Conservation (phyloP, 169 alveolate genomes). For the Amoebophrya sp. region DNA sequence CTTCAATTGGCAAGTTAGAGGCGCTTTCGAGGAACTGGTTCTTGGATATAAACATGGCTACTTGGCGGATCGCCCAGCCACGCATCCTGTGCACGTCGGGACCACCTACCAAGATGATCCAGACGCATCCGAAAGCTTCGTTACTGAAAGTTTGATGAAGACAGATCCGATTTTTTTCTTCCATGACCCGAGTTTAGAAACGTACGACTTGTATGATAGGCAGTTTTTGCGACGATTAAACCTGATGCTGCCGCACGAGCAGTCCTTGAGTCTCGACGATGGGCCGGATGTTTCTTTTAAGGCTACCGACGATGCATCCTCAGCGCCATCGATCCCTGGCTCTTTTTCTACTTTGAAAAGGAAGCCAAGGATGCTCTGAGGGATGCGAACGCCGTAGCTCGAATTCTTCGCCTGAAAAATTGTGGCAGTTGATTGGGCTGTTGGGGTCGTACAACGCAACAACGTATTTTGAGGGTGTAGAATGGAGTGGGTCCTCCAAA, state of each 20-base stretch:
- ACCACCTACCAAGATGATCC: too few relatives aligned
- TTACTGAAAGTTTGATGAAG: neutral
- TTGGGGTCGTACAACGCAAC: neutral
- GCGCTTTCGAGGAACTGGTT: neutral
- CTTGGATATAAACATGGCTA: neutral
- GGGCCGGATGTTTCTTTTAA: too few relatives aligned
- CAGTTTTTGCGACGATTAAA: neutral
- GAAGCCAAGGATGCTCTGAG: too few relatives aligned
- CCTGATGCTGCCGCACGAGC: neutral
- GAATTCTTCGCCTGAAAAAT: neutral
- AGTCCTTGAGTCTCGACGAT: neutral
- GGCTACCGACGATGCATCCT: too few relatives aligned
- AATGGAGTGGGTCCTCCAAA: too few relatives aligned
- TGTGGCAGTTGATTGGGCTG: neutral
- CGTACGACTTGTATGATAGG: neutral
- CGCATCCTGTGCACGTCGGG: too few relatives aligned
- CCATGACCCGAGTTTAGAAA: neutral
- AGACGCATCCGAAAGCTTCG: too few relatives aligned
- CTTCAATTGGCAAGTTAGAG: neutral
- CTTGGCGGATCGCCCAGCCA: too few relatives aligned
- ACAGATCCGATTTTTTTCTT: neutral
- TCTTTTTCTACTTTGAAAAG: too few relatives aligned
- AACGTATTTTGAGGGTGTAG: neutral
- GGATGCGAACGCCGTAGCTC: too few relatives aligned
- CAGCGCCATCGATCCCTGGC: too few relatives aligned